phyloP scores from a whole-genome alignment of 2,329 filamentous ascomycete species.

The Xylariomycetidae sp. region DNA sequence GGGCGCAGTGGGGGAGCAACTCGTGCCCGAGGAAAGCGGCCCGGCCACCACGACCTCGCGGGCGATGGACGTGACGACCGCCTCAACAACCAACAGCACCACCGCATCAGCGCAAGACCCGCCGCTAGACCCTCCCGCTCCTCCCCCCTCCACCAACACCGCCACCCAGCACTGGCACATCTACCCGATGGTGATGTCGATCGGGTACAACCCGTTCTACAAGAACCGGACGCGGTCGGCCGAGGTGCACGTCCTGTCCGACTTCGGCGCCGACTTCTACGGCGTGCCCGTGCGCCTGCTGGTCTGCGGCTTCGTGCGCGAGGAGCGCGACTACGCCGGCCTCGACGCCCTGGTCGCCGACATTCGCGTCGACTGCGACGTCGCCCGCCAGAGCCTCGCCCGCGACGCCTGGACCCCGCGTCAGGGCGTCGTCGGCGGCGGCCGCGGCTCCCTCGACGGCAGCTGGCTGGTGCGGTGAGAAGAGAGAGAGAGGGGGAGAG shows the following conservation, averaged over 20 bases:
- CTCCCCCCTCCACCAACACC: constrained; percentile 6
- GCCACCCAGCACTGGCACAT: constrained; percentile 35
- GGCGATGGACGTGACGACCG: constrained; percentile 1
- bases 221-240: constrained; percentile 77
- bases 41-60: background rate
- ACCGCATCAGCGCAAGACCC: constrained; percentile 7
- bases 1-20: background rate
- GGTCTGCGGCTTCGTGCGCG: constrained; percentile 80
- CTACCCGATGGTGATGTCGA: constrained; percentile 86
- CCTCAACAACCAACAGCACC: constrained; percentile 5
- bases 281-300: constrained; percentile 70
- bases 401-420: constrained; percentile 54
- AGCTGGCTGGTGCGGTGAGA: constrained; percentile 24
- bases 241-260: constrained; percentile 82
- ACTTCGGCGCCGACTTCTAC: constrained; percentile 79
- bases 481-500: constrained; percentile 4
- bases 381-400: constrained; percentile 66
- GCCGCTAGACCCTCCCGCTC: too few species aligned
- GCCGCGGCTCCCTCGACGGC: constrained; percentile 20
- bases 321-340: constrained; percentile 81
- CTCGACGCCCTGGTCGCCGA: constrained; percentile 81
- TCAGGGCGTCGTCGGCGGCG: constrained; percentile 31
- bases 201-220: constrained; percentile 97
- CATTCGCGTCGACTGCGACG: constrained; percentile 82
- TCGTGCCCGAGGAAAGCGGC: background rate